A percentile compares a stretch with the other conserved stretches of the same genome.
phyloP scores from a whole-genome alignment of 139 green algal genomes.

The Picocystis salinarum region DNA sequence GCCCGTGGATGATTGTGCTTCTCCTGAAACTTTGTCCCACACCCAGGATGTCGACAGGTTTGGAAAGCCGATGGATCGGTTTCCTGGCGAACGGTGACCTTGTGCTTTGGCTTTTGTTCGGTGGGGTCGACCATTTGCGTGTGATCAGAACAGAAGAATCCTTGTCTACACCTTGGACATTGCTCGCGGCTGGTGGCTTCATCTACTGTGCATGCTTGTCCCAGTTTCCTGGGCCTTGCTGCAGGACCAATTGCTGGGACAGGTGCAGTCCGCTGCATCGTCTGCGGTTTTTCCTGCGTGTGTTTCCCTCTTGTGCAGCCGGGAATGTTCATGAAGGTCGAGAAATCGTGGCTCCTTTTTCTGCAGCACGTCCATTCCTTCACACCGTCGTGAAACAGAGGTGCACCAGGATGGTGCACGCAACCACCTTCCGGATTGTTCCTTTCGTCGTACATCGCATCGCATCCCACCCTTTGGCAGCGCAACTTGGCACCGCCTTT shows the following conservation, averaged over 20 bases:
- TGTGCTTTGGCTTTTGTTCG: too few relatives aligned
- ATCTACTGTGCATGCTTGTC: too few relatives aligned
- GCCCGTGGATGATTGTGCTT: not conserved
- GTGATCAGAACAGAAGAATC: constrained; percentile 21
- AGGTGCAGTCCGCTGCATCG: not conserved
- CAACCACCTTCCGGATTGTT: constrained; percentile 3
- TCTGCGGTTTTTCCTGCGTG: constrained; percentile 2
- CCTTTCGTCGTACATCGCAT: constrained; percentile 2
- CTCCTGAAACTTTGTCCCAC: too few relatives aligned
- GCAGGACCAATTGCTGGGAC: too few relatives aligned
- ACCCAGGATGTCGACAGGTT: too few relatives aligned
- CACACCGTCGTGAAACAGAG: constrained; percentile 24
- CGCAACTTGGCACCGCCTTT: not conserved
- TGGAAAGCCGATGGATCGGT: too few relatives aligned
- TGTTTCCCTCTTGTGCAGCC: constrained; percentile 12
- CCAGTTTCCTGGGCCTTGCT: too few relatives aligned
- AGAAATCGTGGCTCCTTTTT: constrained; percentile 18
- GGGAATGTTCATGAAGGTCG: constrained; percentile 16
- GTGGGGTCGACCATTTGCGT: too few relatives aligned
- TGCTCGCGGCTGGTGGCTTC: not conserved
- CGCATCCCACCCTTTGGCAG: constrained; percentile 10
- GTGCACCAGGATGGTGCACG: constrained; percentile 4
- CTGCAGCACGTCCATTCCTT: constrained; percentile 28
- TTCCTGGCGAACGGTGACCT: too few relatives aligned
- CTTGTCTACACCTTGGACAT: constrained; percentile 13